A percentile compares a stretch with the other conserved stretches of the same genome.
These are phyloP conservation scores for Aspergillus egyptiacus DNA, from an alignment of 495 filamentous ascomycete species.

Conservation along the genomic window DNA sequence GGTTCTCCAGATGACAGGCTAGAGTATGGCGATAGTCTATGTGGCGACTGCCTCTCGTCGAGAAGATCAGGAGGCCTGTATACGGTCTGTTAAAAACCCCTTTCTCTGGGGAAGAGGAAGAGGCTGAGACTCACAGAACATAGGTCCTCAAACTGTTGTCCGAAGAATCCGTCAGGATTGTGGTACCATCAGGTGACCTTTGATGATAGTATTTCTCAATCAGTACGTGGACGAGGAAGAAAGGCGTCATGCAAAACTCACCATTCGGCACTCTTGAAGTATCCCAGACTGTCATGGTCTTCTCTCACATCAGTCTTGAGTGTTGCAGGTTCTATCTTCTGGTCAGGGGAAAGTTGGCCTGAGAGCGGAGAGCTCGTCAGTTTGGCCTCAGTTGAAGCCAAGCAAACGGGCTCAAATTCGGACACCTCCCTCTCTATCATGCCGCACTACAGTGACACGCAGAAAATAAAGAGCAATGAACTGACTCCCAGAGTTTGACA, in stretches of 20 bases:
- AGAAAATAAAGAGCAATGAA: too few species aligned
- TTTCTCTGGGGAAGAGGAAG: background rate
- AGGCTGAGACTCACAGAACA: slow-evolving; percentile 57
- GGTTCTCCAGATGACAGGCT: slow-evolving; percentile 57
- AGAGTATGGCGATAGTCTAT: slow-evolving; percentile 55
- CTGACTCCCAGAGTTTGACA: too few species aligned
- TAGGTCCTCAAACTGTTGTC: slow-evolving; percentile 64
- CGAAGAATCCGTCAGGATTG: slow-evolving; percentile 65
- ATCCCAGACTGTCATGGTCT: too few species aligned
- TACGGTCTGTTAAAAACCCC: slow-evolving; percentile 7
- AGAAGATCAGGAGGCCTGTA: slow-evolving; percentile 62
- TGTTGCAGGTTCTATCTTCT: background rate
- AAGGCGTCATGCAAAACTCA: slow-evolving; percentile 13
- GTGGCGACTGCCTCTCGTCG: slow-evolving; percentile 40
- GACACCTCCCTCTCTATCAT: background rate
- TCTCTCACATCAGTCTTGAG: background rate
- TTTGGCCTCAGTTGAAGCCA: background rate
- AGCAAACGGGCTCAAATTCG: background rate
- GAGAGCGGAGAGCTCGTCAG: too few species aligned
- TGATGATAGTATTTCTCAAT: background rate
- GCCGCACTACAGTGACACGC: background rate
- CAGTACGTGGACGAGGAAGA: background rate
- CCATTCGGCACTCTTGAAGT: slow-evolving; percentile 61
- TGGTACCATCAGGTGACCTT: slow-evolving; percentile 78
- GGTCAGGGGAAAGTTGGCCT: background rate